Evolutionary conservation across 208 protist genomes (phyloP), one percentile per base, ranked within the genome.

Genomic region (Acanthamoeba culbertsoni): DNA sequence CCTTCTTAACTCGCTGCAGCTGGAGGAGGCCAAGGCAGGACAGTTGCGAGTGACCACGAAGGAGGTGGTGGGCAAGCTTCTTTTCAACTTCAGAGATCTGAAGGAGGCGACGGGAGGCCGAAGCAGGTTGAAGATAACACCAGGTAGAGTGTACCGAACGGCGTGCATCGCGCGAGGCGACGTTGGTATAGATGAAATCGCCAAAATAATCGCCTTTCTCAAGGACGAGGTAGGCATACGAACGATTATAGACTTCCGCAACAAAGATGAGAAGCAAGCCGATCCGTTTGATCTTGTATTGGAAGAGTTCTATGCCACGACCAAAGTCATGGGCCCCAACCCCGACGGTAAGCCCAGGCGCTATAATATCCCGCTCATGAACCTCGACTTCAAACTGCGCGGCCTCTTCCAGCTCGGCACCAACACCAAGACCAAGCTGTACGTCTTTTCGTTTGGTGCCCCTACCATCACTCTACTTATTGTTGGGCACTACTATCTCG

Each of bases 181-280:
- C 1, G 86, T 92, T 4, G 26, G 75, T 43, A 75, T 53, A 20
- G 86, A 92, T 31, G 51, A 51, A 55, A 35, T 92, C 16, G 37
- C 40, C 26, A 73, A 75, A n/a, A 75, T 75, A 31, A 65, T 92
- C 42, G 59, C 57, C 18, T 92, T 73, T 26, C 26, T 92, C n/a
- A 92, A 92, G 46, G 57, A 75, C 31, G 23, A 10, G 8, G 86
- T 75, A n/a, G 86, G 86, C 1, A 92, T 92, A 37, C 33, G 43
- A 42, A 92, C 86, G 20, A 92, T 92, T 37, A 92, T 92, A 33
- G 86, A 92, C 40, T 75, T 92, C 57, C 35, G 86, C 23, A 92
- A 92, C 57, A 45, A 45, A 26, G 86, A 92, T 37, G 86, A 92
- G 40, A 65, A 75, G 86, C 42, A 92, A 33, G 23, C 37, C 31